Base-by-base conservation (phyloP, 768 basidiomycete species). In the Cystobasidium ongulense region DNA sequence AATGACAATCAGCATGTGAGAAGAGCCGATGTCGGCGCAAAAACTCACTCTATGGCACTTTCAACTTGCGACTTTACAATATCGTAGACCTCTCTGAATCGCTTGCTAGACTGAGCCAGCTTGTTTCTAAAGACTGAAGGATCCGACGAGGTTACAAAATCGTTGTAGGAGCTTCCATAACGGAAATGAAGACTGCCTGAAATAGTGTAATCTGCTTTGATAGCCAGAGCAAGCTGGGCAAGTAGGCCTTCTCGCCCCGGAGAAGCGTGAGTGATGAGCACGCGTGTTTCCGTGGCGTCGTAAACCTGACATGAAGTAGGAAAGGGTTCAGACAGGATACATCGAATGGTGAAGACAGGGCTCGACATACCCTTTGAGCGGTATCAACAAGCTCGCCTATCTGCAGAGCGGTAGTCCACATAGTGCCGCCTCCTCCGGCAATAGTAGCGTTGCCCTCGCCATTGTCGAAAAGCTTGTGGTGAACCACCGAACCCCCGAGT, bases 351-450 rank as follows among this genome's bases (percentile, higher is more conserved):
- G 17, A 31, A 68, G 36, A 52, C 0, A 52, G 25, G 52, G 25
- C 39, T 18, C 25, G 39, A 77, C 82, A 74, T 63, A 94, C 92
- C 75, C 92, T 87, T 80, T 95, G 91, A 0, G 96, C 92, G 1
- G 94, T 98, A 81, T 98, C 96, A 59, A 98, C 90, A 63, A 99
- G 89, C 81, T 99, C 95, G 73, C 96, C 96, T 46, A 99, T 90
- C 81, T 99, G 96, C 29, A 99, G 86, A 3, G 92, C 90, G 0
- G 95, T 98, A 0, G 92, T 91, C 96, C 96, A 99, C 89, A 98
- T 95, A 23, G 94, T 98, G 35, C 96, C 96, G 79, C 92, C 90
- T 1, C 93, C 96, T 39, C 96, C 96, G 0, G 96, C 95, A 76
- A 99, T 96, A n/a, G 95, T 97, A 13, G 92, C 94, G 54, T 84